Evolutionary conservation across 495 filamentous ascomycete species (phyloP), one percentile per base, ranked within the genome.

Genomic region (Hypoxylon fragiforme): DNA sequence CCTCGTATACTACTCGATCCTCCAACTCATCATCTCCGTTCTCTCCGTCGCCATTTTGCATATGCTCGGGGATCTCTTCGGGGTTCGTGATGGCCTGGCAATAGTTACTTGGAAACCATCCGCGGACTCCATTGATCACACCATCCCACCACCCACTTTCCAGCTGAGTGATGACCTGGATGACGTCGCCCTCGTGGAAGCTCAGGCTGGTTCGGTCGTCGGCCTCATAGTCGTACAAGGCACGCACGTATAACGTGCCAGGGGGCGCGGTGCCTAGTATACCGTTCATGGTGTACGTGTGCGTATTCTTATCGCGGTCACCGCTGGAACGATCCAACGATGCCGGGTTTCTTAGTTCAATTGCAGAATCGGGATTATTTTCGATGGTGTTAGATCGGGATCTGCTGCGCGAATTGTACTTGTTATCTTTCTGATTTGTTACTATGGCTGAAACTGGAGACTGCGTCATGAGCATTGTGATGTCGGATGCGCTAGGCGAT

Each of bases 141-240:
- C 94, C 94, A 73, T 98, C 94, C 94, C 94, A 98, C 94, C 94
- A 98, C 7, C 94, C 94, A 56, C 91, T 97, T 63, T 97, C 95
- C 34, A 98, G 78, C 70, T 96, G 92, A 49, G 95, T 98, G 51
- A 98, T 87, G 61, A 98, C 94, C 74, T 97, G 91, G 53, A 98
- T 97, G 50, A 96, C 84, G 67, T 97, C 94, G 54, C 95, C 95
- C 63, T 92, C 86, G 52, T 85, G 89, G 69, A 98, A 97, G 73
- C 92, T 97, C 62, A 98, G 76, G 73, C 92, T 97, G 31, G 94
- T 97, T 59, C 88, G 85, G 73, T 98, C 94, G 70, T 97, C 92
- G 53, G 95, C 90, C 65, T 95, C 88, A 71, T 97, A 98, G 73
- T 97, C 90, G 77, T 97, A 98, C 50, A 97, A 82, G 13, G 94